These are phyloP conservation scores for Wilcoxina mikolae DNA, from an alignment of 495 filamentous ascomycete genomes.

Conservation along the genomic window DNA sequence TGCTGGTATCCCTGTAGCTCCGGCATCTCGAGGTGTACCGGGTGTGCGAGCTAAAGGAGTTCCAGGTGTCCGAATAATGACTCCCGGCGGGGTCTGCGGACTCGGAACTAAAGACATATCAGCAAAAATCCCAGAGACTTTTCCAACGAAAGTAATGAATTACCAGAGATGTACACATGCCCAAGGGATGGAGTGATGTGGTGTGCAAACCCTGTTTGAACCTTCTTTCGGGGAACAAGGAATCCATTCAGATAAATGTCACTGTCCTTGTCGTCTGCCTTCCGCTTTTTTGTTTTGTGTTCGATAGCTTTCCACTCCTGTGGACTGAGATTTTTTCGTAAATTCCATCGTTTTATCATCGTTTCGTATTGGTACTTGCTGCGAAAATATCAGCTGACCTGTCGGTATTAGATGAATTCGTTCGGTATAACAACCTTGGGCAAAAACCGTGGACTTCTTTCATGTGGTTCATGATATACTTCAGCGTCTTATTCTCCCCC, in stretches of 20 bases:
- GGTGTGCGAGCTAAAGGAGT: not conserved
- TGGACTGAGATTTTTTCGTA: not conserved
- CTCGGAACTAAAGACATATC: not conserved
- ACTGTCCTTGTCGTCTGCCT: not conserved
- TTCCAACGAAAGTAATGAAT: not conserved
- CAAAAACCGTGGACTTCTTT: not conserved
- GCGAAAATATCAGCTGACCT: not conserved
- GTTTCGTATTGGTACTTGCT: not conserved
- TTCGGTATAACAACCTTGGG: not conserved
- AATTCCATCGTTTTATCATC: not conserved
- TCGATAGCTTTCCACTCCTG: not conserved
- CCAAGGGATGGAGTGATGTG: not conserved
- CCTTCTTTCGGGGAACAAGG: not conserved
- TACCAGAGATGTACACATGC: not conserved
- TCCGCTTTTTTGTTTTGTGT: not conserved
- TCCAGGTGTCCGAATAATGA: not conserved
- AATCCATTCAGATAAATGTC: not conserved
- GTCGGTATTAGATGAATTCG: not conserved
- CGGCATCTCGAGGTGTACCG: not conserved
- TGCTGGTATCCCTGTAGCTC: not conserved
- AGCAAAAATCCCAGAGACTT: not conserved
- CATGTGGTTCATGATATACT: not conserved
- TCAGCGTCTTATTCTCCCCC: not conserved
- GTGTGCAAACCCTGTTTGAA: not conserved
- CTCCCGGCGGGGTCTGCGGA: not conserved